Percentiles rank a stretch among this genome's conserved stretches.
These are phyloP conservation scores for Aspergillus clavatus DNA, from an alignment of 2,329 filamentous ascomycete species.

Conservation along the genomic window DNA sequence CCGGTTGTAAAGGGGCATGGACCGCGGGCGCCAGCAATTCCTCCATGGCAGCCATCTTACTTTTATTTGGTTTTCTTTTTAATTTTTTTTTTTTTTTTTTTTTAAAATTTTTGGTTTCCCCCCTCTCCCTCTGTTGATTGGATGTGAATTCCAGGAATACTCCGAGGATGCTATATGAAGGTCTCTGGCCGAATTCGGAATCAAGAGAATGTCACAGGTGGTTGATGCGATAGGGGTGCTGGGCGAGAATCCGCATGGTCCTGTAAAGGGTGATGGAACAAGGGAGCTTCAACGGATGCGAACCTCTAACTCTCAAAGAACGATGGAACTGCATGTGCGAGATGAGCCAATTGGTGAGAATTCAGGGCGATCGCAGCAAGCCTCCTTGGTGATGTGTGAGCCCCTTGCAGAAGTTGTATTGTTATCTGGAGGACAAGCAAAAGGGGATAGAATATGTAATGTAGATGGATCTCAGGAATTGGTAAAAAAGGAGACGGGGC, in stretches of 20 bases:
- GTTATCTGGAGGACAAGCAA: slow-evolving; percentile 14
- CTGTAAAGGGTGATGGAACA: background rate
- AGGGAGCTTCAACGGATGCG: slow-evolving; percentile 4
- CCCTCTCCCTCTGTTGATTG: background rate
- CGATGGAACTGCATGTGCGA: slow-evolving; percentile 4
- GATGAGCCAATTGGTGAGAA: background rate
- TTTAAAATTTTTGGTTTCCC: background rate
- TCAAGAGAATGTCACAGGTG: background rate
- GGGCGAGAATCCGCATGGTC: background rate
- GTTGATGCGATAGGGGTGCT: background rate
- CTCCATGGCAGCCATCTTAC: slow-evolving; percentile 27
- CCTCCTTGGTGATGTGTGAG: slow-evolving; percentile 14
- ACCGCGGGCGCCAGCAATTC: slow-evolving; percentile 17
- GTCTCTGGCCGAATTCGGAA: background rate
- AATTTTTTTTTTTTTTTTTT: background rate
- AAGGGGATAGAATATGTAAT: slow-evolving; percentile 3
- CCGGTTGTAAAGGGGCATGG: slow-evolving; percentile 23
- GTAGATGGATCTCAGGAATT: background rate
- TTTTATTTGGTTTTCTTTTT: slow-evolving; percentile 8
- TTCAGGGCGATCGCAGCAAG: slow-evolving; percentile 8
- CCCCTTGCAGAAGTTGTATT: slow-evolving; percentile 17
- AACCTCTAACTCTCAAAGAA: background rate
- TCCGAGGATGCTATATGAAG: background rate
- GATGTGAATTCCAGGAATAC: background rate
- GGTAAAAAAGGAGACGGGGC: too few relatives aligned